These are phyloP conservation scores for Mycena albidolilacea DNA, from an alignment of 768 basidiomycete species.

Conservation along the genomic window DNA sequence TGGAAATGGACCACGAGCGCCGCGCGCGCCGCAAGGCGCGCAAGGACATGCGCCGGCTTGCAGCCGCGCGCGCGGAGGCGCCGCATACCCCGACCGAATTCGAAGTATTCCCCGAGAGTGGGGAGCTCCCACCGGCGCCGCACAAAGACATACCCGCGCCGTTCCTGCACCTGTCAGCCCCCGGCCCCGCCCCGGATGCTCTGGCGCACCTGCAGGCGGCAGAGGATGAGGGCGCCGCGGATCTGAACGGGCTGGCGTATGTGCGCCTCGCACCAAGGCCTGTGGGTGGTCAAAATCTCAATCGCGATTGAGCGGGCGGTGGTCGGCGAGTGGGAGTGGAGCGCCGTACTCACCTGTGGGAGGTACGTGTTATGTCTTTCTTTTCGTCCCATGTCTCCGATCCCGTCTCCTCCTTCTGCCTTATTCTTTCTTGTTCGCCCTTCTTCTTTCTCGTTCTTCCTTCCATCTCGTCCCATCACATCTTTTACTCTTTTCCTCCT, in stretches of 20 bases:
- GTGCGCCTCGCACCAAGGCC: background rate
- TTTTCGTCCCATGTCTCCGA: background rate
- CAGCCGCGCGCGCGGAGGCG: background rate
- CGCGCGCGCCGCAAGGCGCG: background rate
- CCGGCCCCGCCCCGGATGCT: background rate
- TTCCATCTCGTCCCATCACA: no score
- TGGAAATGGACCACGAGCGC: no score
- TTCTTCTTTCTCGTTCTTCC: no score
- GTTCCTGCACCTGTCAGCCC: background rate
- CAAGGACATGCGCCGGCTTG: conserved; percentile 29
- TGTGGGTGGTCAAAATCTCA: background rate
- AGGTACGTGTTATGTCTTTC: background rate
- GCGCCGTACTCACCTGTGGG: background rate
- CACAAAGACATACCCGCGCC: background rate
- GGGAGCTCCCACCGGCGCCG: background rate
- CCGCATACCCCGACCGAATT: background rate
- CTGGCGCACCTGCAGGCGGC: no score
- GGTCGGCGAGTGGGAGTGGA: background rate
- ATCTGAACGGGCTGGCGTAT: background rate
- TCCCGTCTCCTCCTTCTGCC: background rate
- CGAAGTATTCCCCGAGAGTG: conserved; percentile 4
- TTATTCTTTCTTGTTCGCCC: background rate
- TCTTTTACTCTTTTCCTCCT: no score
- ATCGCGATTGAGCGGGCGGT: background rate
- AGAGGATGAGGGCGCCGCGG: background rate